Base-by-base conservation (phyloP, 2,329 filamentous ascomycete species). In the Fusarium sp. region DNA sequence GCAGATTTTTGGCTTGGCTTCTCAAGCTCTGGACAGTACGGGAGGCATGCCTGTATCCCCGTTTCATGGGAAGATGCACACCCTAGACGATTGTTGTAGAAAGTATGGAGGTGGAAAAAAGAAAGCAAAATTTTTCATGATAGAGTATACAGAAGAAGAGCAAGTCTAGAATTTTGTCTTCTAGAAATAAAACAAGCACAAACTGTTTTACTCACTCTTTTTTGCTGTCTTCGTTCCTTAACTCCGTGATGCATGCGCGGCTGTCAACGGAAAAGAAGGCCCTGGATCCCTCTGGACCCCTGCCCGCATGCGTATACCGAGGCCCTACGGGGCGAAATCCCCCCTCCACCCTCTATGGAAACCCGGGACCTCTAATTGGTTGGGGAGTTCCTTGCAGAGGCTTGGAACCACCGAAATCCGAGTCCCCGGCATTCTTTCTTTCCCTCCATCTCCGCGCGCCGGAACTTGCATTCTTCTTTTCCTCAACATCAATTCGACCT, bases 11-110 rank as follows among this genome's bases (percentile, higher is more conserved):
- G 50, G 90, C 90, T 8, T 92, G 90, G 90, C 82, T 92, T 77
- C 87, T 86, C 76, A 90, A 91, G 82, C 89, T 90, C 81, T 89
- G 90, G 81, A 91, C 89, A 18, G 90, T 92, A 62, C 87, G 90
- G 89, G 89, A 66, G 91, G 90, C 77, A 50, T 94, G 92, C 83
- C 83, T 95, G 85, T 95, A 95, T 81, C 93, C 93, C 73, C 90
- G 93, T 69, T 95, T 93, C 85, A 94, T 94, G 88, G 92, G 92
- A 61, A 89, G 93, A 70, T 94, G 93, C 88, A 94, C 92, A 84
- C 93, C 93, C 79, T 95, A 85, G 75, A 66, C 40, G 67, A 35
- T 37, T 34, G 22, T 34, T 67, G 54, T 69, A 64, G 56, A 71
- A 42, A 74, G 31, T 67, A 24, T 31, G 60, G 67, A 69, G 57